Evolutionary conservation across 345 rosid species (phyloP).

Genomic region (Lumnitzera racemosa): DNA sequence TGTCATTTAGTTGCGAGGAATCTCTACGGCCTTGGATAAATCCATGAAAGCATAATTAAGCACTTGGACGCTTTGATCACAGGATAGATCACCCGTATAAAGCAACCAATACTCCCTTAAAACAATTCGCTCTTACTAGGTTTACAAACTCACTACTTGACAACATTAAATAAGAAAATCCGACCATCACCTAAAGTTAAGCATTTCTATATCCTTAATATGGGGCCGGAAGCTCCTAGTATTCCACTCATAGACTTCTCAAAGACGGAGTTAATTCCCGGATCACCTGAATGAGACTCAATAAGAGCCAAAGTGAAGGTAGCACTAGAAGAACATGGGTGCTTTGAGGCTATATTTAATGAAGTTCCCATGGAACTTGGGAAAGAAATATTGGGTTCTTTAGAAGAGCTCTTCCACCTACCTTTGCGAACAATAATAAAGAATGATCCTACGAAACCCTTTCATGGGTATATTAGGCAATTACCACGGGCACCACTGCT

Average conservation of each 20-base stretch:
- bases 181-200: neutral
- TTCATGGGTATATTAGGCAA: conserved; percentile 47
- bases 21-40: too few species aligned
- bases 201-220: conserved; percentile 2
- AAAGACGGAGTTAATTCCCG: conserved; percentile 21
- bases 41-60: too few species aligned
- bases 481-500: conserved; percentile 42
- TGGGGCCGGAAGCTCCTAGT: conserved; percentile 27
- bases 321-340: conserved; percentile 57
- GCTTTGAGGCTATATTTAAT: conserved; percentile 51
- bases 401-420: conserved; percentile 48
- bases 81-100: too few species aligned
- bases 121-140: too few species aligned
- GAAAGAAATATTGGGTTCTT: conserved; percentile 15
- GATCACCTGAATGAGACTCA: conserved; percentile 31
- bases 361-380: conserved; percentile 25
- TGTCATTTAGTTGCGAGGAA: too few species aligned
- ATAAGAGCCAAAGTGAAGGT: conserved; percentile 25
- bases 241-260: conserved; percentile 47
- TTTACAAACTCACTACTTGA: neutral
- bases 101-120: too few species aligned
- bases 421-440: conserved; percentile 40
- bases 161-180: neutral
- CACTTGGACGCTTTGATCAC: too few species aligned
- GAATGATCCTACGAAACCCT: conserved; percentile 41